Evolutionary conservation across 1,284 basidiomycete genomes (phyloP), one percentile per base, ranked within the genome.

Genomic region (Porodaedalea pini): DNA sequence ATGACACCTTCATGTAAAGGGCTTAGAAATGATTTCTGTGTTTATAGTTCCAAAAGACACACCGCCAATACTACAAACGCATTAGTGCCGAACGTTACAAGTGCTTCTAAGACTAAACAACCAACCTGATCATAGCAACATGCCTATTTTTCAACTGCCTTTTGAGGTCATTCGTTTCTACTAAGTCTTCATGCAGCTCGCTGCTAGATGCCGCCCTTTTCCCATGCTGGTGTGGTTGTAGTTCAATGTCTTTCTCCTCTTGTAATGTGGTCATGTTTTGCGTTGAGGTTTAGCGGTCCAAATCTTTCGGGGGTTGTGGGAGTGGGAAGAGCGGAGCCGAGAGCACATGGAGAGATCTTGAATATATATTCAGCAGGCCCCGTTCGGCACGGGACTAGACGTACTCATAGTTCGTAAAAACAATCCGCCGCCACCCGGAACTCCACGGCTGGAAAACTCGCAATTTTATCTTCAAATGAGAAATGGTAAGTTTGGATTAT

Each of bases 51-150:
- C 7, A n/a, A 15, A 10, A 19, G n/a, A 40, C 54, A 27, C 6
- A 56, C 54, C 54, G 23, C 54, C 54, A 19, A 56, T 56, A 49
- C 54, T 56, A 39, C n/a, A 45, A 51, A 58, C 64, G 41, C 64
- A 52, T 29, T 57, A 54, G 55, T 19, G 62, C 49, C 15, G 34
- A 55, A 27, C 1, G 11, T 21, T 25, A 23, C n/a, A 37, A 15
- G 21, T 23, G 29, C 10, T 23, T 25, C 19, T 48, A 54, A 6
- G 36, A 37, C 40, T 41, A n/a, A 37, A 32, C 45, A 3, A 58
- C 68, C 3, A 57, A 81, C 83, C 82, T 85, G 60, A 86, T 86
- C 83, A 86, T 85, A 25, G 85, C 81, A 51, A 86, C 75, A 68
- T 86, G 83, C 4, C 85, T 73, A 63, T 83, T 85, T 68, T 86